Base-by-base conservation (phyloP, 2,329 filamentous ascomycete species). In the Aspergillus viridinutans region DNA sequence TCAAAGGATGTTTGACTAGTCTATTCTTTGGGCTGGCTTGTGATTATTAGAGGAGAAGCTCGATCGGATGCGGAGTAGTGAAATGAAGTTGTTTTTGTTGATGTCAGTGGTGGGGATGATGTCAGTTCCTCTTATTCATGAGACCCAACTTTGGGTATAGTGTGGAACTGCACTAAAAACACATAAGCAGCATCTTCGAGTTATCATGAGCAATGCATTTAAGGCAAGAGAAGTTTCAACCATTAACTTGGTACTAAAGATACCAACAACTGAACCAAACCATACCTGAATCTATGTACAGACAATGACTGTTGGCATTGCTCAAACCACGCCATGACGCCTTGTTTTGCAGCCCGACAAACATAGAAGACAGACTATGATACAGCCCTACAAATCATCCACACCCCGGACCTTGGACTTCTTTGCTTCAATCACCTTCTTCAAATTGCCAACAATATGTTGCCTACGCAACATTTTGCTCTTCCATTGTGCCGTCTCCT, bases 401-500 rank as follows among this genome's bases (percentile, higher is more conserved):
- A 70, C 61, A 12, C 62, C 58, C 35, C 73, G 62, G 38, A 75
- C 64, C 58, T 73, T 74, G 4, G 53, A 58, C 45, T 72, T 68
- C 55, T 74, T 72, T 43, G 66, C 67, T 10, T 64, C 65, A 49
- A 77, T 69, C 1, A 70, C 73, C 49, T 65, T 63, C 61, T 72
- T 75, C 58, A 77, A 59, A 49, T 69, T 70, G 2, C 57, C 65
- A 49, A 75, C 66, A 52, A 76, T 60, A 40, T 72, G 67, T 40
- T 70, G 68, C 35, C 73, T 65, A 45, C 74, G 74, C 53, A 67
- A 62, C n/a, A 58, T 59, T 56, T 73, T 78, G 2, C 64, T 61
- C 60, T 72, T 72, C 69, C 72, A 77, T 26, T 64, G 67, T 10
- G 68, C 55, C 25, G 61, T 64, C 21, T 76, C 73, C 47, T 73